Evolutionary conservation across 768 basidiomycete species (phyloP), one percentile per base, ranked within the genome.

Genomic region (Tephrocybe sp.): DNA sequence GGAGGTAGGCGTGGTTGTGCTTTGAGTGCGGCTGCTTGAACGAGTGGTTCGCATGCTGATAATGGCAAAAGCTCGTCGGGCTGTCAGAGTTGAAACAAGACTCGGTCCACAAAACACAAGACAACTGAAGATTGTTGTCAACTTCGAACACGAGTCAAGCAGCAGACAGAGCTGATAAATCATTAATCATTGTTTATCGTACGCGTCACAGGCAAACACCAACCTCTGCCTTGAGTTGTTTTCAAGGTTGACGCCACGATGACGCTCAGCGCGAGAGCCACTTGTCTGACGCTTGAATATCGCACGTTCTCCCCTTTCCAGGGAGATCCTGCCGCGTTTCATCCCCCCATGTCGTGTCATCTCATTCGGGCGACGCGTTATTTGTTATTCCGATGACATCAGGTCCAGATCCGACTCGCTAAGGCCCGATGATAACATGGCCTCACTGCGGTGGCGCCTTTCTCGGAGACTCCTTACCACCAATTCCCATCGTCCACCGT

Each of bases 21-120:
- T 47, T 51, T 64, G 61, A 45, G 55, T 45, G 36, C 69, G 65
- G 47, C 51, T 67, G 39, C 61, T 45, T 45, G 69, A 71, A 33
- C 69, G 69, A 12, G 69, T 70, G 18, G 51, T 53, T 38, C 59
- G 65, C 68, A 69, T 70, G 44, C 25, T 63, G 43, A 37, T 41
- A 5, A 40, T 33, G 9, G 51, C 41, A 33, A 37, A 50, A 33
- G 38, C n/a, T 40, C 36, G 56, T 32, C 53, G 45, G 24, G 20
- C 43, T 50, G 43, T 30, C 20, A 49, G 32, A 7, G 23, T 17
- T 28, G 34, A 36, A 37, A 23, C 28, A 30, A 36, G 9, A 18
- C n/a, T n/a, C n/a, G 9, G 3, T 33, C 21, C 17, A 34, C n/a
- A 10, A 41, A 23, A 33, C n/a, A 30, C 12, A 17, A 40, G 48